Base-by-base conservation (phyloP, 2,329 filamentous ascomycete species). In the Penicillium hordei region DNA sequence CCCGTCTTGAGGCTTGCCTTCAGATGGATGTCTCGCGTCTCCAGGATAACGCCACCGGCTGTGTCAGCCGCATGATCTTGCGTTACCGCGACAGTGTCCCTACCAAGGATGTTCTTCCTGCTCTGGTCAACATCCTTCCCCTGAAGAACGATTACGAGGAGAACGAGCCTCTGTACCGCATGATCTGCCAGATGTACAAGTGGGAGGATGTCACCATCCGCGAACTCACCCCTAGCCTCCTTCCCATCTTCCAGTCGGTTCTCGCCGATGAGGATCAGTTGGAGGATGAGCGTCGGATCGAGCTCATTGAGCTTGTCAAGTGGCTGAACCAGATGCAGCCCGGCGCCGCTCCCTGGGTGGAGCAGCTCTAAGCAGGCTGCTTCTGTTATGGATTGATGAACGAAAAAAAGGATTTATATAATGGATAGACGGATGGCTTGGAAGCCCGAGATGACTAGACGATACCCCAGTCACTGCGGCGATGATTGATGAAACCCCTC, bases 131-230 rank as follows among this genome's bases (percentile, higher is more conserved):
- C 60, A 83, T 93, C 29, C 84, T 97, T 38, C 94, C 94, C 10
- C 82, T 97, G 61, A 90, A 90, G 75, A 93, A 96, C 72, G 94
- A 97, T 75, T 97, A 86, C 68, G 92, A 97, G 77, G 94, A 97
- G 84, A 97, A 99, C 78, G 90, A 91, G 69, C 92, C 94, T 9
- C 87, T 97, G 59, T 99, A 89, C 79, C 85, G 89, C 74, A 95
- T 93, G 85, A 88, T 99, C 69, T 88, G 90, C 75, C 87, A 89
- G 76, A 84, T 97, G 63, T 97, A 80, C 70, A 79, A 79, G 64
- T 76, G 75, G 70, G 76, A 79, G 60, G 76, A 81, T 61, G 63
- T 72, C 21, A 79, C 76, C 45, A 72, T 81, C 59, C 74, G 73
- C 49, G 70, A 75, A 46, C 73, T 80, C 29, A 81, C 79, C 4